Conservation (phyloP, 805 yeast species). For the Candida takata region DNA sequence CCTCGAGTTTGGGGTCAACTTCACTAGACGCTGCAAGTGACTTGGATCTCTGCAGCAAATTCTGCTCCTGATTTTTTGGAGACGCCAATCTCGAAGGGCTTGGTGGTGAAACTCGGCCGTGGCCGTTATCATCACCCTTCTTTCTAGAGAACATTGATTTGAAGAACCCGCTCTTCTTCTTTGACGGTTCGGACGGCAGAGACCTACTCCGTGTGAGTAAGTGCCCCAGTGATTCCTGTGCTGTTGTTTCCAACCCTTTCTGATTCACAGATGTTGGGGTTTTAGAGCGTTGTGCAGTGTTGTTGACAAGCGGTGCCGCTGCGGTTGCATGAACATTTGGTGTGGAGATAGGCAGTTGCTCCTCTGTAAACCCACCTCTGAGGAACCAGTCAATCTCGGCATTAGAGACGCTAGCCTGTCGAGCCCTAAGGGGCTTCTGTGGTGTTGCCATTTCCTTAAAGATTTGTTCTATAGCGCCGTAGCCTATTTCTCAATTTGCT, state of each 20-base stretch:
- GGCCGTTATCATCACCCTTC: conserved; percentile 6
- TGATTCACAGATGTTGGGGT: too few species aligned
- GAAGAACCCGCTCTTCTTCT: conserved; percentile 33
- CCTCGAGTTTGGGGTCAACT: conserved; percentile 40
- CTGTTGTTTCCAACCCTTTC: conserved; percentile 3
- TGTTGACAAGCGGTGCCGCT: neutral
- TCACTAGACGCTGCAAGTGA: conserved; percentile 15
- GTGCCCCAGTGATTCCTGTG: conserved; percentile 9
- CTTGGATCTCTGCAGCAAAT: conserved; percentile 11
- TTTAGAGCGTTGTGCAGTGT: too few species aligned
- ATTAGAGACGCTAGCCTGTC: conserved; percentile 28
- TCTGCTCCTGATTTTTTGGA: neutral
- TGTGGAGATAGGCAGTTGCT: conserved; percentile 5
- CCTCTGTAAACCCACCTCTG: conserved; percentile 25
- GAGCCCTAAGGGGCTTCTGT: too few species aligned
- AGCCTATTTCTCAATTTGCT: too few species aligned
- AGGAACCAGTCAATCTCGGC: conserved; percentile 48
- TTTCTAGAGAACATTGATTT: conserved; percentile 27
- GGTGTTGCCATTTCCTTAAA: too few species aligned
- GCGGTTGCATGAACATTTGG: conserved; percentile 5
- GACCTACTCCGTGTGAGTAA: conserved; percentile 26
- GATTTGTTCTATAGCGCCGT: too few species aligned
- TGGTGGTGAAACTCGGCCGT: neutral
- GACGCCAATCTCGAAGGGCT: neutral
- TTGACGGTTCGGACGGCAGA: conserved; percentile 15